Evolutionary conservation across 257 asterid species (phyloP), one percentile per base, ranked within the genome.

Genomic region (Paraleonurus japonicus): DNA sequence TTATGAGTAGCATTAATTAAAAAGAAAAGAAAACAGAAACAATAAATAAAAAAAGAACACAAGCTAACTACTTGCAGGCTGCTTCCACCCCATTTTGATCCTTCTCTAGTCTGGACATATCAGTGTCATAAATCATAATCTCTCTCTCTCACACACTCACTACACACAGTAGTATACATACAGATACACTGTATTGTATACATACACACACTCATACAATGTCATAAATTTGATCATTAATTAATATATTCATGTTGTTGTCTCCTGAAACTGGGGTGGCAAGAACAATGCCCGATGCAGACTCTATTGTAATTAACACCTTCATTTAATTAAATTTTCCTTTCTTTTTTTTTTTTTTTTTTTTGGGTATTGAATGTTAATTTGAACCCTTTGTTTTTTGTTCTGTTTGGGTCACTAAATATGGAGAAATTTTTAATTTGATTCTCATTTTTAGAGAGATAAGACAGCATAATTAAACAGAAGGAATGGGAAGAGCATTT

Each of bases 191-290:
- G 12, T 17, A 20, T n/a, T 7, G 35, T 20, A 35, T n/a, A n/a
- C n/a, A n/a, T n/a, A n/a, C 7, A 37, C 16, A 45, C 63, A 70
- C 48, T 4, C 13, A 55, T 39, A 32, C 6, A 73, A 27, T 24
- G 53, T 24, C 51, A 24, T 72, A 72, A 72, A 72, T 67, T 43
- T 27, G n/a, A 39, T 66, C 50, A 47, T 53, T 63, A 48, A 72
- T 72, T 62, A 35, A 37, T 62, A 28, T 23, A 80, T 69, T 77
- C 70, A 70, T 51, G 79, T 74, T 63, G 71, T 72, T 75, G 66
- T 68, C 74, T 62, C 74, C n/a, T n/a, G n/a, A n/a, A n/a, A n/a
- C 35, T 61, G 75, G 80, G 81, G 70, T 72, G 86, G 74, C 82
- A 82, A 71, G 32, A 74, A 59, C 68, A 74, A 75, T 77, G 47